phyloP scores from a whole-genome alignment of 2,329 filamentous ascomycete species.

The Cordyceps pruinosa region DNA sequence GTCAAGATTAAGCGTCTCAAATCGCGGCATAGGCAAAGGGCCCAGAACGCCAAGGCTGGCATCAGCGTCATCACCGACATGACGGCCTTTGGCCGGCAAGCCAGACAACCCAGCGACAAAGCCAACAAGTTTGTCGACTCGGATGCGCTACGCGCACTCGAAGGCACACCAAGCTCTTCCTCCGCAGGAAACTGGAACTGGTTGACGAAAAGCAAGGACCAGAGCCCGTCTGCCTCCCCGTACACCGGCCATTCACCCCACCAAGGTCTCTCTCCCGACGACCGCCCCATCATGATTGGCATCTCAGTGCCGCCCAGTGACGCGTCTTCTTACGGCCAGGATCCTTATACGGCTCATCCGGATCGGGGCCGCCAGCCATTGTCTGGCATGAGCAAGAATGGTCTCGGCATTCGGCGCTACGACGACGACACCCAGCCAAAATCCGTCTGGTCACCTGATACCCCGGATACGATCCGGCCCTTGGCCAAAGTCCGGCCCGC shows the following conservation, averaged over 20 bases:
- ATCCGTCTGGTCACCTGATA: conserved; percentile 57
- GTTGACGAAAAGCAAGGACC: conserved; percentile 38
- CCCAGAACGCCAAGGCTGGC: conserved; percentile 53
- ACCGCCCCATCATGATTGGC: conserved; percentile 67
- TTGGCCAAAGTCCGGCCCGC: conserved; percentile 36
- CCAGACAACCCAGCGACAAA: conserved; percentile 24
- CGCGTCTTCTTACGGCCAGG: conserved; percentile 17
- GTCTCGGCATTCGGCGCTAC: conserved; percentile 11
- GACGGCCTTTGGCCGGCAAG: conserved; percentile 40
- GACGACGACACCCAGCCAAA: conserved; percentile 28
- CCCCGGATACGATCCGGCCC: conserved; percentile 42
- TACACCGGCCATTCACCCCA: conserved; percentile 22
- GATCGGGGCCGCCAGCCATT: not conserved
- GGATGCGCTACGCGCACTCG: conserved; percentile 52
- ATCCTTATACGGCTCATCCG: conserved; percentile 31
- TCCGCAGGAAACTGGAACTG: conserved; percentile 53
- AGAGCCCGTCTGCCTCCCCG: conserved; percentile 22
- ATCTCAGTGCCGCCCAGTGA: conserved; percentile 53
- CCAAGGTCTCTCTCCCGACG: conserved; percentile 56
- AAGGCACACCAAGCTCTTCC: conserved; percentile 46
- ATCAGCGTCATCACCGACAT: conserved; percentile 67
- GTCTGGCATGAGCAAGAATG: not conserved
- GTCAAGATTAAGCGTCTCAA: conserved; percentile 41
- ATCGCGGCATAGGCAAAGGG: conserved; percentile 55
- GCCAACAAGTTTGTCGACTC: conserved; percentile 48